Conservation (phyloP, 73 alveolate species). For the Tetrahymena elliotti region DNA sequence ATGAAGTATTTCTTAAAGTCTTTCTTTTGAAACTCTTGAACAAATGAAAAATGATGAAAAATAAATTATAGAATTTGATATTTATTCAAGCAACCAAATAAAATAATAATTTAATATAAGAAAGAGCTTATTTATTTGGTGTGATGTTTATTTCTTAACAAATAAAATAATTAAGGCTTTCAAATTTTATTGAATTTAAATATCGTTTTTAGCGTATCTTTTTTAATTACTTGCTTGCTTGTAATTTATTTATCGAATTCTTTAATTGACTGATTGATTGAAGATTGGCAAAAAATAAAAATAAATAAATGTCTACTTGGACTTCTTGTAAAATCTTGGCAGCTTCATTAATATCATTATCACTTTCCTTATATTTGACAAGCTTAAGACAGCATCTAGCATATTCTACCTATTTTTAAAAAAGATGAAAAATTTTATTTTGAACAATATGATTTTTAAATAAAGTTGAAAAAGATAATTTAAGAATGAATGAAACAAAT, state of each 20-base stretch:
- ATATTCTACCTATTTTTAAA: constrained; percentile 45
- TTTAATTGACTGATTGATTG: no score
- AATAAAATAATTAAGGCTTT: no score
- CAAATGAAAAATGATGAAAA: no score
- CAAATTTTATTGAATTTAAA: background rate
- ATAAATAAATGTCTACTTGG: constrained; percentile 19
- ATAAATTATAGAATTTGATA: no score
- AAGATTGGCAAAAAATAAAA: no score
- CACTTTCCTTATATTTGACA: constrained; percentile 68
- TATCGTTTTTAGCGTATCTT: background rate
- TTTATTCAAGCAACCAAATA: no score
- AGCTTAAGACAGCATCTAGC: constrained; percentile 61
- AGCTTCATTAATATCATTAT: constrained; percentile 76
- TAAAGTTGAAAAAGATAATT: no score
- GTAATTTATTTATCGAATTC: no score
- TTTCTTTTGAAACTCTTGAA: no score
- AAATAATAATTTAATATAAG: background rate
- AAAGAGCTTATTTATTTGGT: background rate
- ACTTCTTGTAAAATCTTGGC: constrained; percentile 84
- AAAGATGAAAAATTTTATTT: background rate
- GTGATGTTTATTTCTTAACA: no score
- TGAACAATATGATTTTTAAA: background rate
- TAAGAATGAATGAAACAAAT: background rate
- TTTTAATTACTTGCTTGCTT: no score
- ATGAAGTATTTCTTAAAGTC: no score